These are phyloP conservation scores for Hericium alpestre DNA, from an alignment of 768 basidiomycete genomes.

Conservation along the genomic window DNA sequence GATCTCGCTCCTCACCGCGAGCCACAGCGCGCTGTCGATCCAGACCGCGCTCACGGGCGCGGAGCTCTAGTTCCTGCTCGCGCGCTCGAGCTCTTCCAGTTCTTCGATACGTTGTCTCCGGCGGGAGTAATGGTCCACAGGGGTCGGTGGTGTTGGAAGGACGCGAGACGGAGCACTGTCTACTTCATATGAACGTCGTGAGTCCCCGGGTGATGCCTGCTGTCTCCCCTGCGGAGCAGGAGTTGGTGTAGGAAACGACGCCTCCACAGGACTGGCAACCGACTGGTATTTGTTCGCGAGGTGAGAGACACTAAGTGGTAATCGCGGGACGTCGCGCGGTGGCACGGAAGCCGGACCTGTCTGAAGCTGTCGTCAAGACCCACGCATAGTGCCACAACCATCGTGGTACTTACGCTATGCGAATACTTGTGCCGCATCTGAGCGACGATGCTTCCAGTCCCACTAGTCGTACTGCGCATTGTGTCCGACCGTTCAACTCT, in stretches of 20 bases:
- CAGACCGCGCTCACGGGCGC: conserved; percentile 31
- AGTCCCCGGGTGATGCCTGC: background rate
- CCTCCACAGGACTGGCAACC: background rate
- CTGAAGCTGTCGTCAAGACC: conserved; percentile 19
- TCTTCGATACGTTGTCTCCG: conserved; percentile 38
- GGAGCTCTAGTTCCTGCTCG: conserved; percentile 46
- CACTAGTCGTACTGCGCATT: conserved; percentile 28
- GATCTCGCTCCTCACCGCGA: background rate
- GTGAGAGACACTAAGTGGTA: conserved; percentile 53
- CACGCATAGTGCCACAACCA: no score
- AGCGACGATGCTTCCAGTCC: conserved; percentile 47
- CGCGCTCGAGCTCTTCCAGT: conserved; percentile 40
- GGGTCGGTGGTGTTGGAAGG: background rate
- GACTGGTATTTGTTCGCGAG: conserved; percentile 47
- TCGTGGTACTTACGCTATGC: conserved; percentile 33
- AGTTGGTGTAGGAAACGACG: background rate
- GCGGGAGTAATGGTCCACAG: conserved; percentile 24
- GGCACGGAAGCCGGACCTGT: conserved; percentile 41
- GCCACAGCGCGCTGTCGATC: background rate
- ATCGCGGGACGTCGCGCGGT: conserved; percentile 50
- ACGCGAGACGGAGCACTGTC: background rate
- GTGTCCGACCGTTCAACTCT: conserved; percentile 42
- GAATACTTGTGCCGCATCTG: conserved; percentile 59
- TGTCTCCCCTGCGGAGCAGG: background rate
- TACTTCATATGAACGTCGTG: background rate